Evolutionary conservation across 2,329 filamentous ascomycete genomes (phyloP).

Genomic region (Aspergillus unguis): DNA sequence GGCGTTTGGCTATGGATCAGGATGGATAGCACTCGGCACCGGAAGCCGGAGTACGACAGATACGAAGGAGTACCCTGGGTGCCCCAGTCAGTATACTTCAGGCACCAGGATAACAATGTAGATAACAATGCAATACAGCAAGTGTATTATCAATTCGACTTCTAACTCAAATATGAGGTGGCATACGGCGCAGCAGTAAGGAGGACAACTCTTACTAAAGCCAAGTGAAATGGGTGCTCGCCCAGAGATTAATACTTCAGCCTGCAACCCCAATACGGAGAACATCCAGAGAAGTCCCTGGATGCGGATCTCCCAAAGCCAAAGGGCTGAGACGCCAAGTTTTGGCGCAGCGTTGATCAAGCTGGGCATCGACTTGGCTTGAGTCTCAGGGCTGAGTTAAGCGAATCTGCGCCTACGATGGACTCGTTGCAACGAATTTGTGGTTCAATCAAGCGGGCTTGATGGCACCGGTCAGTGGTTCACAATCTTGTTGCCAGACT

Average conservation of each 20-base stretch:
- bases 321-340: slow-evolving; percentile 10
- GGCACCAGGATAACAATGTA: too few species aligned
- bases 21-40: neutral
- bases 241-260: slow-evolving; percentile 7
- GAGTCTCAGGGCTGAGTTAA: neutral
- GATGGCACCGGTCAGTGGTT: too few species aligned
- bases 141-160: too few species aligned
- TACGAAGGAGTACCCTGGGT: too few species aligned
- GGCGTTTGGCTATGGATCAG: too few species aligned
- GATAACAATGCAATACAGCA: too few species aligned
- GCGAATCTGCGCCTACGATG: neutral
- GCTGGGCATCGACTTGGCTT: neutral
- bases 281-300: neutral
- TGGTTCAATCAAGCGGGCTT: too few species aligned
- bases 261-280: neutral
- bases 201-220: too few species aligned
- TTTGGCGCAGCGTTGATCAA: slow-evolving; percentile 8
- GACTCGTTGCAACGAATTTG: neutral
- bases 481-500: too few species aligned
- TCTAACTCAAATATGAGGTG: too few species aligned
- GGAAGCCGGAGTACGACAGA: neutral
- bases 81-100: too few species aligned
- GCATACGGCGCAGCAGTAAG: too few species aligned
- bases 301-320: neutral
- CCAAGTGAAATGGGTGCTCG: neutral